phyloP scores from a whole-genome alignment of 1,284 basidiomycete species.

The Apiotrichum mycotoxinovorans region DNA sequence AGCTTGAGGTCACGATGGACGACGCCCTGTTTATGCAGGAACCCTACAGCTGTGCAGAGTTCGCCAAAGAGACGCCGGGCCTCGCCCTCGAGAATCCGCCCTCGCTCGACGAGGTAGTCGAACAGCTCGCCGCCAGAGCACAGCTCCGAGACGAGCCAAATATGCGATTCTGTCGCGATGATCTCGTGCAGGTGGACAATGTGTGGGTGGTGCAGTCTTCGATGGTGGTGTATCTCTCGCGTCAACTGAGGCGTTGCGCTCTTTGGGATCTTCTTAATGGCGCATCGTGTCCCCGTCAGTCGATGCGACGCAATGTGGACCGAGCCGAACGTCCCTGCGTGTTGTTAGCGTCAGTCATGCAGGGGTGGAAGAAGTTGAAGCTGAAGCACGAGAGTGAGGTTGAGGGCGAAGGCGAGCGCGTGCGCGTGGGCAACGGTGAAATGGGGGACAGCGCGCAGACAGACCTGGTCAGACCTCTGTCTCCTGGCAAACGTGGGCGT shows the following conservation, averaged over 20 bases:
- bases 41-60: slow-evolving; percentile 90
- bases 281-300: slow-evolving; percentile 80
- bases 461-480: no score
- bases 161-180: slow-evolving; percentile 88
- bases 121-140: slow-evolving; percentile 96
- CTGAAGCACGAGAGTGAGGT: no score
- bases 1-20: slow-evolving; percentile 95
- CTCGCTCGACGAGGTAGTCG: slow-evolving; percentile 94
- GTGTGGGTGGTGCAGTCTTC: slow-evolving; percentile 90
- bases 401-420: no score
- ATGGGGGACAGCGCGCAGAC: no score
- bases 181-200: slow-evolving; percentile 96
- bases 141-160: slow-evolving; percentile 97
- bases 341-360: background rate
- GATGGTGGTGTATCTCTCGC: slow-evolving; percentile 96
- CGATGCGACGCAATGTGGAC: slow-evolving; percentile 90
- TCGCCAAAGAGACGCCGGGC: slow-evolving; percentile 83
- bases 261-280: slow-evolving; percentile 97
- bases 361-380: background rate
- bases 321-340: slow-evolving; percentile 83
- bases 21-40: slow-evolving; percentile 80
- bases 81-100: slow-evolving; percentile 77
- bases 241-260: slow-evolving; percentile 82
- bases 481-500: no score
- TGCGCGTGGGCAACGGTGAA: no score